These are phyloP conservation scores for Gracilaria vermiculophylla DNA, from an alignment of 23 red algal species.

Conservation along the genomic window DNA sequence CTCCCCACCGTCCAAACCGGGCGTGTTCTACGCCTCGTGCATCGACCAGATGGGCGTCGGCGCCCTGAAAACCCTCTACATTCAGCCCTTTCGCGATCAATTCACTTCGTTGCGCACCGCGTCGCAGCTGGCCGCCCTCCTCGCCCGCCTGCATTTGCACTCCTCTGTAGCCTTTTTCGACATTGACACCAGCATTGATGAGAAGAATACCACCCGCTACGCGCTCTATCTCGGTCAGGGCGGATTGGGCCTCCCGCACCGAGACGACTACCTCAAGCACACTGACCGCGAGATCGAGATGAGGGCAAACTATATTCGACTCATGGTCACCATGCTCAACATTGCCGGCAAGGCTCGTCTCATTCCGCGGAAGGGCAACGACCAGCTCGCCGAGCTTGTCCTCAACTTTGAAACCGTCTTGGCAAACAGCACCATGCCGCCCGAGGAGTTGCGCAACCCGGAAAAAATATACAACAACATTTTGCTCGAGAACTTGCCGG, in stretches of 20 bases:
- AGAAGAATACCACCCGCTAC: constrained; percentile 52
- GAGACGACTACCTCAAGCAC: constrained; percentile 75
- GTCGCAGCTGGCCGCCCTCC: background rate
- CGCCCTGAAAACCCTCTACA: constrained; percentile 30
- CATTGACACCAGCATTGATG: constrained; percentile 57
- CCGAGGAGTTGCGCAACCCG: constrained; percentile 78
- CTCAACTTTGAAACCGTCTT: constrained; percentile 62
- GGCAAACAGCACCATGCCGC: constrained; percentile 62
- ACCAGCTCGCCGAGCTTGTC: constrained; percentile 22
- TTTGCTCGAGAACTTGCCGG: constrained; percentile 35
- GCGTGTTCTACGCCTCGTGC: constrained; percentile 61
- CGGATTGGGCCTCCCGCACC: constrained; percentile 80
- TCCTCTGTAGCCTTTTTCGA: constrained; percentile 37
- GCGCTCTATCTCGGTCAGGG: constrained; percentile 81
- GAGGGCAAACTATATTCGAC: constrained; percentile 32
- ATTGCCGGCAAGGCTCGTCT: constrained; percentile 40
- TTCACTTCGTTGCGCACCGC: constrained; percentile 27
- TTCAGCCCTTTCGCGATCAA: constrained; percentile 23
- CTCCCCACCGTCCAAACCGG: constrained; percentile 46
- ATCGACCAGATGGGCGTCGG: constrained; percentile 53
- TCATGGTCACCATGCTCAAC: constrained; percentile 49
- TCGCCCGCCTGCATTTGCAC: constrained; percentile 32
- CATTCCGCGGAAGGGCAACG: constrained; percentile 35
- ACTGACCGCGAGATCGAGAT: constrained; percentile 49
- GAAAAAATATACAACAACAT: constrained; percentile 71